Base-by-base conservation (phyloP, 164 flowering plant genomes). In the Protea cynaroides region DNA sequence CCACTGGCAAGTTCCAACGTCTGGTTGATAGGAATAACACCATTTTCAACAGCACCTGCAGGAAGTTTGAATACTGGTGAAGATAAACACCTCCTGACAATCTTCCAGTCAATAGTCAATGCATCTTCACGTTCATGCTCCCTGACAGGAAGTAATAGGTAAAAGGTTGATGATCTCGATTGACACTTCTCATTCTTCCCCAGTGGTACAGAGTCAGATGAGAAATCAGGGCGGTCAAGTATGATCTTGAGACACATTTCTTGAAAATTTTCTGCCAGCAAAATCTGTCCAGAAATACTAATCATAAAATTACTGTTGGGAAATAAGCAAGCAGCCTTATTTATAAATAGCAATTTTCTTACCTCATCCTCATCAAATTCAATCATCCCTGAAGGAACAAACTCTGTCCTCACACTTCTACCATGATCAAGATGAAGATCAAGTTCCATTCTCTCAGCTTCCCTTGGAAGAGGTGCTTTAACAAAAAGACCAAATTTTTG, bases 391-490 rank as follows among this genome's bases (percentile, higher is more conserved):
- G 64, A 71, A 64, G 86, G 86, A 15, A 87, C 59, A 72, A 95
- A 72, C 71, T 73, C 72, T 55, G 89, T 77, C 67, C 58, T 69
- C 19, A 95, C 98, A 68, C 83, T 82, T 85, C 99, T 84, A 62
- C 96, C 84, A 71, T 67, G 92, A 64, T 83, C 78, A 23, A 95
- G 83, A 80, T 83, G 92, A 71, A 95, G 90, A 69, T 90, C 96
- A 64, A 92, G 66, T 67, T 83, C 72, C 92, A 95, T 78, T 56
- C 54, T 67, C 73, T 74, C 95, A 75, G 89, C 96, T 77, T 90
- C 98, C 57, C 13, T 37, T 7, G 99, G 95, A 15, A 95, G 89
- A 64, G 84, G 78, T 53, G 72, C 71, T 74, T 80, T 84, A 38
- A 92, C 64, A 76, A 92, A 92, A 54, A 95, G 86, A 57, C 92